A percentile compares a stretch with the other conserved stretches of the same genome.
Evolutionary conservation across 768 basidiomycete species (phyloP).

Genomic region (Lactifluus hygrophoroides): DNA sequence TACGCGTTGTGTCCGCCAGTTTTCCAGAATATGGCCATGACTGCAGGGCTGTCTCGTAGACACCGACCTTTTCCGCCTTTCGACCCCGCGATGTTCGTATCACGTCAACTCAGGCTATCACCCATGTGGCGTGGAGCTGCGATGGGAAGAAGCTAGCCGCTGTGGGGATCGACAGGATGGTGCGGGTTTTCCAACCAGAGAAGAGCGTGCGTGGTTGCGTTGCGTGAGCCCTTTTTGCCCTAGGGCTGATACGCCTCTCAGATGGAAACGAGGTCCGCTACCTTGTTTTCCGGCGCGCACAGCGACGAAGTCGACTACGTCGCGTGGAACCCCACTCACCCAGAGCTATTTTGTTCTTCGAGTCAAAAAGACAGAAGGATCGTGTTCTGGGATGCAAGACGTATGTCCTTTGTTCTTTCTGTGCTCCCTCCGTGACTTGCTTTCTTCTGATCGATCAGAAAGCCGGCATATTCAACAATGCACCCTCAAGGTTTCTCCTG

Average conservation of each 20-base stretch:
- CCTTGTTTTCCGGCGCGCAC: constrained; percentile 61
- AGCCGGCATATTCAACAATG: constrained; percentile 58
- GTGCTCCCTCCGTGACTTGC: background rate
- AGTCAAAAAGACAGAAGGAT: constrained; percentile 67
- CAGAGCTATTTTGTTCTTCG: constrained; percentile 74
- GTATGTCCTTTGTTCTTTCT: constrained; percentile 33
- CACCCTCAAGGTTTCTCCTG: constrained; percentile 49
- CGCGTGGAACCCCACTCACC: constrained; percentile 80
- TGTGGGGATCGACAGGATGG: constrained; percentile 75
- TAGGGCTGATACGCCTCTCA: constrained; percentile 24
- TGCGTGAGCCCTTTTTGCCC: background rate
- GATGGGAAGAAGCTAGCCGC: constrained; percentile 75
- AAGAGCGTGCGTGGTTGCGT: constrained; percentile 48
- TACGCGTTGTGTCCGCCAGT: constrained; percentile 32
- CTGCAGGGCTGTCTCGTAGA: constrained; percentile 31
- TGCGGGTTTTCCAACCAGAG: constrained; percentile 70
- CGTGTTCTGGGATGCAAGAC: constrained; percentile 80
- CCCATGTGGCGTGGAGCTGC: constrained; percentile 76
- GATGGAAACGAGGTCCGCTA: constrained; percentile 65
- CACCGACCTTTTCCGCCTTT: constrained; percentile 72
- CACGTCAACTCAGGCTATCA: constrained; percentile 54
- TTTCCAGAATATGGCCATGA: constrained; percentile 3
- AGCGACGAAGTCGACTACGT: constrained; percentile 74
- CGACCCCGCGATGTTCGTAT: constrained; percentile 69
- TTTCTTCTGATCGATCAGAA: constrained; percentile 36